Conservation (phyloP, 225 moss, liverwort and hornwort species). For the Asterella californica region DNA sequence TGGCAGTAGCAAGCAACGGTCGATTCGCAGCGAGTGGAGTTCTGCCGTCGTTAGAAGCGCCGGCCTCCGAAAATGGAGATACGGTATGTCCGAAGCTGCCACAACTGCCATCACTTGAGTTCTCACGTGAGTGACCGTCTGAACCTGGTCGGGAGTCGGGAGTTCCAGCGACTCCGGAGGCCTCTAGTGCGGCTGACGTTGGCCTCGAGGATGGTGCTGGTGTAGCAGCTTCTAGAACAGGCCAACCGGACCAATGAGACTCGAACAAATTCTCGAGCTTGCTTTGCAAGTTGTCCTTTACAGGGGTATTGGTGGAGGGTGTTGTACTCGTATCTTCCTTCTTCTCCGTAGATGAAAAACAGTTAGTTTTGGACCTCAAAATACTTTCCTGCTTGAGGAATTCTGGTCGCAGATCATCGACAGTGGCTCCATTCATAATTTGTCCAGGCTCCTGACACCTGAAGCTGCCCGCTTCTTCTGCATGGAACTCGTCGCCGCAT, state of each 20-base stretch:
- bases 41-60: constrained; percentile 22
- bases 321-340: background rate
- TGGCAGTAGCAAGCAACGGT: constrained; percentile 28
- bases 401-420: background rate
- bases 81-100: constrained; percentile 3
- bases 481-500: background rate
- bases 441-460: constrained; percentile 5
- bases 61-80: constrained; percentile 12
- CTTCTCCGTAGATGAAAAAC: background rate
- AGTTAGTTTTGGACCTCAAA: background rate
- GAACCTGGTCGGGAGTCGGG: background rate
- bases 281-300: constrained; percentile 17
- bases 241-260: constrained; percentile 58
- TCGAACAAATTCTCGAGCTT: constrained; percentile 50
- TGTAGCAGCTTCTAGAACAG: constrained; percentile 48
- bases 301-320: background rate
- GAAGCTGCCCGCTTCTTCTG: background rate
- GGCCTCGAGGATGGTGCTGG: constrained; percentile 9
- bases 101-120: background rate
- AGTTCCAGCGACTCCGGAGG: background rate
- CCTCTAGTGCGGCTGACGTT: constrained; percentile 27
- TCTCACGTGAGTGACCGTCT: background rate
- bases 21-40: constrained; percentile 34
- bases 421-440: background rate
- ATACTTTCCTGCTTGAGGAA: background rate